phyloP scores from a whole-genome alignment of 1,284 basidiomycete genomes.

The Rhodotorula mucilaginosa region DNA sequence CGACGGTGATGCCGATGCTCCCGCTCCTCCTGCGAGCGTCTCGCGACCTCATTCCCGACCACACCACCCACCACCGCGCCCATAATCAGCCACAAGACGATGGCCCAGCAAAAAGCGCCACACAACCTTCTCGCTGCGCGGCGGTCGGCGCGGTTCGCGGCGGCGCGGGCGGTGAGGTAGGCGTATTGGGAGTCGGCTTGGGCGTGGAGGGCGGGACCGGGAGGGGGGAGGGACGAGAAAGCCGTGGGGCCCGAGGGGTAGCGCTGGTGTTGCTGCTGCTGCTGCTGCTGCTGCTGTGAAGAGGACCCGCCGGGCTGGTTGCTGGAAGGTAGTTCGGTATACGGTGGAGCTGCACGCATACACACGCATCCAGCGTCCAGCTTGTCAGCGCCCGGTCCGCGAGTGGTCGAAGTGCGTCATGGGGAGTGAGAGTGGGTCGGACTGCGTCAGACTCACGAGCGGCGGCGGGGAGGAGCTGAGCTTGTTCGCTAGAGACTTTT shows the following conservation, averaged over 20 bases:
- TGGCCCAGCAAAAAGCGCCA: constrained; percentile 14
- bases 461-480: background rate
- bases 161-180: constrained; percentile 1
- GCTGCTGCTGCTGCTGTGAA: background rate
- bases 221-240: constrained; percentile 12
- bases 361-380: background rate
- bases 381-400: background rate
- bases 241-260: constrained; percentile 21
- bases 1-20: background rate
- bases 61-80: constrained; percentile 13
- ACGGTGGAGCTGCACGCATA: background rate
- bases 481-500: background rate
- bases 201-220: constrained; percentile 3
- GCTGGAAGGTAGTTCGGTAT: background rate
- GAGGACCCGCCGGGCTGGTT: background rate
- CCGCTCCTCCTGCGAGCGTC: background rate
- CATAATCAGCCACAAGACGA: constrained; percentile 8
- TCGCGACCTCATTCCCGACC: constrained; percentile 9
- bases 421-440: background rate
- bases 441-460: constrained; percentile 2
- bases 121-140: constrained; percentile 22
- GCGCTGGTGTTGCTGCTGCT: background rate
- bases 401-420: background rate
- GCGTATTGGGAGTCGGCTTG: background rate
- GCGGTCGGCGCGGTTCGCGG: constrained; percentile 16